A percentile compares a stretch with the other conserved stretches of the same genome.
phyloP scores from a whole-genome alignment of 2,329 filamentous ascomycete species.

The Calonectria pseudoturangicola region DNA sequence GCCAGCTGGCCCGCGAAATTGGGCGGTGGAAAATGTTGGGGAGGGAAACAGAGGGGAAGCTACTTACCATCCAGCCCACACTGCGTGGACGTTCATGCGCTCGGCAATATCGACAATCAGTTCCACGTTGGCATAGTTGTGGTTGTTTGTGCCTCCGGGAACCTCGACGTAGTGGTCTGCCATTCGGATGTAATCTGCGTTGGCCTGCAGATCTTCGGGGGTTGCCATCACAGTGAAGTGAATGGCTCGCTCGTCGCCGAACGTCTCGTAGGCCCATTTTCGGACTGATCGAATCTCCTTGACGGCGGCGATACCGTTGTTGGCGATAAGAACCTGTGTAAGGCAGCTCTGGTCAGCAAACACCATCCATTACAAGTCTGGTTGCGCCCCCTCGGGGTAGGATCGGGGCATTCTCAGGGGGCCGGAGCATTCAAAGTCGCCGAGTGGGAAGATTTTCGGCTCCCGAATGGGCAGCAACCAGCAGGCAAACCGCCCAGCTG shows the following conservation, averaged over 20 bases:
- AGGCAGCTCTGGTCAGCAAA: slow-evolving; percentile 41
- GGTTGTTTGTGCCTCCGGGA: slow-evolving; percentile 99
- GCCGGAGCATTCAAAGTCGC: slow-evolving; percentile 21
- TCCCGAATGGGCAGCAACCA: slow-evolving; percentile 1
- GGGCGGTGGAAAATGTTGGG: slow-evolving; percentile 31
- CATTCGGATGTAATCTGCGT: slow-evolving; percentile 99
- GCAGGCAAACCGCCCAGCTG: not conserved
- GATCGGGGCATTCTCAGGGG: slow-evolving; percentile 3
- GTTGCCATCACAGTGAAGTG: slow-evolving; percentile 99
- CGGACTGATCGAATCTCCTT: slow-evolving; percentile 99
- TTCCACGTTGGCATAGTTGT: slow-evolving; percentile 99
- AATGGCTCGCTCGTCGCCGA: slow-evolving; percentile 97
- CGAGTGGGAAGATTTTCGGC: slow-evolving; percentile 4
- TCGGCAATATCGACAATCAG: slow-evolving; percentile 99
- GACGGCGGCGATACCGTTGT: slow-evolving; percentile 99
- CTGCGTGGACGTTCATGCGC: slow-evolving; percentile 98
- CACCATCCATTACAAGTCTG: not conserved
- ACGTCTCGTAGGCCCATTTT: slow-evolving; percentile 99
- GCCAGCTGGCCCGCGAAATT: slow-evolving; percentile 16
- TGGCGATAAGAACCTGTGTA: slow-evolving; percentile 93
- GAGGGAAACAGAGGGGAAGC: not conserved
- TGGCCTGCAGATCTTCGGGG: slow-evolving; percentile 96
- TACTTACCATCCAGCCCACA: slow-evolving; percentile 97
- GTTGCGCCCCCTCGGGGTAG: slow-evolving; percentile 1
- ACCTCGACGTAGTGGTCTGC: slow-evolving; percentile 99